A percentile compares a stretch with the other conserved stretches of the same genome.
Evolutionary conservation across 805 yeast species (phyloP).

Genomic region (Schizosaccharomyces cryophilus): DNA sequence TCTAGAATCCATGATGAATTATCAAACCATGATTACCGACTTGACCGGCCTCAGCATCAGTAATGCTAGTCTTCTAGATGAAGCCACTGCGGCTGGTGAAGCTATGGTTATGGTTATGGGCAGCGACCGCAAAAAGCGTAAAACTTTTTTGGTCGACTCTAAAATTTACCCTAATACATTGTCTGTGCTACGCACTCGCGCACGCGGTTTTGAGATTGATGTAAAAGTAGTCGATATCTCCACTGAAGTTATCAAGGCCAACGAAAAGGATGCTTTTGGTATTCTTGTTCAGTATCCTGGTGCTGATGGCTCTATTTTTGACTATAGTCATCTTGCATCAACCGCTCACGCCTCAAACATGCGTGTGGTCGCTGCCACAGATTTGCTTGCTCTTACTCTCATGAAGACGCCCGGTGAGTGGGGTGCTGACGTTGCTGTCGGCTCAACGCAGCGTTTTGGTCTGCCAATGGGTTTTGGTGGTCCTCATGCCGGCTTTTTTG

Average conservation of each 20-base stretch:
- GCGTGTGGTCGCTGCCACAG: constrained; percentile 67
- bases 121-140: constrained; percentile 38
- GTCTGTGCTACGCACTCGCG: constrained; percentile 56
- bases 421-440: constrained; percentile 82
- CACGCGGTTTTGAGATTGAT: constrained; percentile 45
- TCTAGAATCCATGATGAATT: constrained; percentile 67
- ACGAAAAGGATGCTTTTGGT: constrained; percentile 34
- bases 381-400: constrained; percentile 66
- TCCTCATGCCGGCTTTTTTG: constrained; percentile 94
- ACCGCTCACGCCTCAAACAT: constrained; percentile 49
- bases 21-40: constrained; percentile 75
- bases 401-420: constrained; percentile 62
- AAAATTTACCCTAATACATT: constrained; percentile 69
- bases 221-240: constrained; percentile 33
- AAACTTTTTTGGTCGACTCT: constrained; percentile 44
- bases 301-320: constrained; percentile 47
- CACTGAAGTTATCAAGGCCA: constrained; percentile 14
- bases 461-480: constrained; percentile 97
- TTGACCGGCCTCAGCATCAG: constrained; percentile 87
- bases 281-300: constrained; percentile 76
- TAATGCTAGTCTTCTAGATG: constrained; percentile 83
- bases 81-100: constrained; percentile 93
- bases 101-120: constrained; percentile 73
- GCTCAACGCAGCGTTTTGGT: constrained; percentile 86
- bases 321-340: constrained; percentile 33